Evolutionary conservation across 176 grass and related monocot species (phyloP), one percentile per base, ranked within the genome.

Genomic region (Musa schizocarpa): DNA sequence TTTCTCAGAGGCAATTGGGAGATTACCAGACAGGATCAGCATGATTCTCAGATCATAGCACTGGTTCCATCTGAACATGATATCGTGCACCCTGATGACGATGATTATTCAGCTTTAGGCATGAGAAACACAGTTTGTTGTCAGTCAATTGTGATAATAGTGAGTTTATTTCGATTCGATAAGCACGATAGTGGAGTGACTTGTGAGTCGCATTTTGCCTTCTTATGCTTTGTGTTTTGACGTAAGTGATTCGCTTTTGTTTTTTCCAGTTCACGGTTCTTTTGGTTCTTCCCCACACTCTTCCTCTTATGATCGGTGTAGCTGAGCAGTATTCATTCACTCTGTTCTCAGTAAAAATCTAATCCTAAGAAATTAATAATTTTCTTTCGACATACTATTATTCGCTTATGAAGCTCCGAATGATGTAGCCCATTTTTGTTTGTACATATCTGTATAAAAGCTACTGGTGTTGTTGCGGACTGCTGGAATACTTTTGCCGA

Each of bases 1-100:
- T 54, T 73, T 50, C 16, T 58, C 58, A 96, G 93, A 74, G 93
- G 93, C 1, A 96, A 79, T 62, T 96, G 93, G 93, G 85, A 90
- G 77, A 86, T 90, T 55, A 76, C 77, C 25, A 66, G 81, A 68
- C 87, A 89, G 74, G 87, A 88, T 61, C 69, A 83, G 16, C 52
- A 90, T 76, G 89, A 92, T 82, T 86, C 89, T 5, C 81, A 88
- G 80, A 81, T 92, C 59, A 90, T 96, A 84, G 89, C 87, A 82
- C 89, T 96, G 92, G 77, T 88, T 51, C 92, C 89, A 9, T 88
- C 85, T 0, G 85, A 89, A 48, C 92, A 52, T 9, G 79, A 81
- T 14, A 81, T 86, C 29, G 58, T 87, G 29, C 77, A 75, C 19
- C 12, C 22, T 9, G 77, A 58, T 55, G 89, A 88, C 1, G 83